A percentile compares a stretch with the other conserved stretches of the same genome.
Conservation (phyloP, 768 basidiomycete species). For the Tricholomella constricta region DNA sequence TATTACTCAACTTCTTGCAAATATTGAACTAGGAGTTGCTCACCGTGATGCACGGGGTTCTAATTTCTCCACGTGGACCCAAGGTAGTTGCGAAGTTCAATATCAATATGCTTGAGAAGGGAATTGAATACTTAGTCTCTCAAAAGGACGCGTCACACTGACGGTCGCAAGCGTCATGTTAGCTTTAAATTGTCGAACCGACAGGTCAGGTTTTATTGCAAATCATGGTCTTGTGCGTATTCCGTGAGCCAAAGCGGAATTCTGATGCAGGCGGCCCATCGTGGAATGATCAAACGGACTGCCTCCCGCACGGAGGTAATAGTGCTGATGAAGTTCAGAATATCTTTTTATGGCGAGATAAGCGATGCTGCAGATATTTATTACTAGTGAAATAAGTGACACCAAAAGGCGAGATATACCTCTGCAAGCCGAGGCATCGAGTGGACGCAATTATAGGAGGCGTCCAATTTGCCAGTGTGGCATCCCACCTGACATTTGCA, state of each 20-base stretch:
- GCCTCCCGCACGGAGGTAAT: slow-evolving; percentile 3
- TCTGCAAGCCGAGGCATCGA: background rate
- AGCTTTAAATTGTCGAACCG: background rate
- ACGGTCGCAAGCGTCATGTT: background rate
- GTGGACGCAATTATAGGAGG: background rate
- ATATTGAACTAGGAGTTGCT: background rate
- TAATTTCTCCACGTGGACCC: background rate
- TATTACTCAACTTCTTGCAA: background rate
- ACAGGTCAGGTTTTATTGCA: background rate
- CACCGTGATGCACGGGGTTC: slow-evolving; percentile 8
- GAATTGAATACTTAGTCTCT: background rate
- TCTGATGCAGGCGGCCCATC: slow-evolving; percentile 4
- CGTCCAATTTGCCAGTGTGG: background rate
- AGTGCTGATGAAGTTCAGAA: slow-evolving; percentile 1
- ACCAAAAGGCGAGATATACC: too few species aligned
- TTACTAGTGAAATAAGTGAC: too few species aligned
- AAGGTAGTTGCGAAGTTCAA: background rate
- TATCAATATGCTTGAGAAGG: background rate
- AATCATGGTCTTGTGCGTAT: background rate
- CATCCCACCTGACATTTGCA: background rate
- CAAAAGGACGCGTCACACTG: background rate
- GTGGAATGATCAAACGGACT: background rate
- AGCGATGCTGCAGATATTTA: too few species aligned
- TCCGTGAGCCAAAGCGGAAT: background rate
- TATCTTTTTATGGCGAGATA: background rate